Base-by-base conservation (phyloP, 164 flowering plant species). In the Aristolochia californica region DNA sequence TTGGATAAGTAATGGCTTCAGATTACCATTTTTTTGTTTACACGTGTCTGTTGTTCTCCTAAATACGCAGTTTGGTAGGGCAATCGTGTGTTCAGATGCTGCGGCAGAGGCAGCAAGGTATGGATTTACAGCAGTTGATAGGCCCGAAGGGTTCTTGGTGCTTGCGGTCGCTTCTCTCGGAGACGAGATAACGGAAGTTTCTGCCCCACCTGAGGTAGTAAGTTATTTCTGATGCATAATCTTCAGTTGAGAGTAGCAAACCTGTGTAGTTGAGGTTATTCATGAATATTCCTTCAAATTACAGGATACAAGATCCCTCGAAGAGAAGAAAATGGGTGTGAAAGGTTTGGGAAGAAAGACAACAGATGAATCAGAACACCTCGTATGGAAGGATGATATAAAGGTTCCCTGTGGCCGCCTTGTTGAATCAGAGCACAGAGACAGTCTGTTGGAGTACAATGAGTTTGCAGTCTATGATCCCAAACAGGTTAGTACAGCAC, bases 61-160 rank as follows among this genome's bases (percentile, higher is more conserved):
- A 15, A 24, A 13, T 22, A 17, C 15, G 26, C 75, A 87, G 98
- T 84, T 87, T 69, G 98, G 96, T 15, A 80, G 55, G 68, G 88
- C 84, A 12, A 85, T 91, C 10, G 75, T 87, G 0, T 85, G 95
- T 60, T 79, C 91, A 0, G 98, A 91, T 74, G 83, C 91, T 40
- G 85, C 90, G 13, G 89, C 91, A 5, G 90, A 87, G 65, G 96
- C 96, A 16, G 85, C 96, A 0, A 73, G 74, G 53, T 85, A 81
- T 54, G 89, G 89, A 2, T 85, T 84, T 52, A 87, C 91, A n/a
- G 95, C 94, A 0, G 85, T 79, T 0, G 91, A 87, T 53, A 74
- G 94, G 62, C 91, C 94, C 10, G 94, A 87, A 47, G 94, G 97
- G 11, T 91, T 91, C 68, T 44, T 91, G 66, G 73, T 84, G n/a